phyloP scores from a whole-genome alignment of 129 eudicot species.

The Glebionis coronaria region DNA sequence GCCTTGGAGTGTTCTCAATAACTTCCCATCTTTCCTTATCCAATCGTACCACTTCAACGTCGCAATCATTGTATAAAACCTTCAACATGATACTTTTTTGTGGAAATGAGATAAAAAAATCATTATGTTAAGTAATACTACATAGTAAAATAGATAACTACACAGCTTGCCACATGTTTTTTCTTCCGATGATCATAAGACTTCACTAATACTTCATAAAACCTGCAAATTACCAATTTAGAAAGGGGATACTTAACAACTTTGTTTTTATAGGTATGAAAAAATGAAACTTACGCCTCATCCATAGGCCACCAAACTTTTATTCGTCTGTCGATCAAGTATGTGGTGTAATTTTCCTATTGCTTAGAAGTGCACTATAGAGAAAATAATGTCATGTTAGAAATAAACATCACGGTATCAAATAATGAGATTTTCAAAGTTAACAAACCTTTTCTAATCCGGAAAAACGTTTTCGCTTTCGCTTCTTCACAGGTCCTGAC shows the following conservation, averaged over 20 bases:
- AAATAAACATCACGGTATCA: not conserved
- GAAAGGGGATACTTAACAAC: not conserved
- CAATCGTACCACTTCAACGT: constrained; percentile 85
- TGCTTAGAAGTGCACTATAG: constrained; percentile 65
- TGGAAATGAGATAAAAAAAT: constrained; percentile 11
- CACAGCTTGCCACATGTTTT: constrained; percentile 74
- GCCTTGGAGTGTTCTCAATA: constrained; percentile 40
- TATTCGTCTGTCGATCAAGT: constrained; percentile 72
- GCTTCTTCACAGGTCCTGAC: constrained; percentile 49
- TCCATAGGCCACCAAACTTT: constrained; percentile 99
- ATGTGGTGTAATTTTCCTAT: constrained; percentile 43
- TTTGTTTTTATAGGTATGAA: constrained; percentile 10
- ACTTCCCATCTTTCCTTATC: constrained; percentile 86
- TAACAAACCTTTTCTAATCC: constrained; percentile 73
- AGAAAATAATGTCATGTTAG: constrained; percentile 15
- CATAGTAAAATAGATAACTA: constrained; percentile 5
- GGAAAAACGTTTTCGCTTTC: constrained; percentile 48
- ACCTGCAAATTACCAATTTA: constrained; percentile 43
- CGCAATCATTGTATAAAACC: constrained; percentile 89
- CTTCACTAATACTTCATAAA: constrained; percentile 90
- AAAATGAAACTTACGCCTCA: constrained; percentile 52
- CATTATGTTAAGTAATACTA: not conserved
- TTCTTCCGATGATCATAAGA: constrained; percentile 77
- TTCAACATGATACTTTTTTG: constrained; percentile 22
- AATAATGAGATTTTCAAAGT: not conserved